Base-by-base conservation (phyloP, 257 asterid genomes). In the Euphrasia confusa region DNA sequence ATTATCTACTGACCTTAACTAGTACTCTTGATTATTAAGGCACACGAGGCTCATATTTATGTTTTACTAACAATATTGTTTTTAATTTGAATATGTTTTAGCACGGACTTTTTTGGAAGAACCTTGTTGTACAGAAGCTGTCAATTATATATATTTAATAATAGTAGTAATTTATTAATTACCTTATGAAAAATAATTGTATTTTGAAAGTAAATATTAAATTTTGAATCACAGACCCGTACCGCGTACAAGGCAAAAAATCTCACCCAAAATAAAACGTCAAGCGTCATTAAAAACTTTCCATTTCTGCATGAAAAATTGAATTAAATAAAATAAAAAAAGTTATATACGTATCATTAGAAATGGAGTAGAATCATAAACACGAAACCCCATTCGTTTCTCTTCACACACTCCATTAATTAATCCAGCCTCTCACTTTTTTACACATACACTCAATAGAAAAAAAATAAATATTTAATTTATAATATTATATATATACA, bases 361-460 rank as follows among this genome's bases (percentile, higher is more conserved):
- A 32, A 32, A 4, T 32, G 49, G 17, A 45, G 17, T 6, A n/a
- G 26, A 49, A 14, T 49, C 9, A 44, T 15, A 35, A 35, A 35
- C 11, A 45, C 24, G 18, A 1, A 54, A 14, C 14, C 50, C 48
- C 33, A 65, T 71, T 69, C 82, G 71, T 79, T 82, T 70, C 83
- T 61, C 78, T 64, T 55, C 78, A 60, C 57, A 54, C 81, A 77
- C 81, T 77, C 79, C 68, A 81, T 61, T 44, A 55, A 44, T 53
- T 56, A 30, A 30, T 56, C 21, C 1, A 11, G 14, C 26, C 21
- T 14, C 15, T 0, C 15, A 42, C 39, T 53, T 37, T 54, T 52
- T 52, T 15, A 1, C 10, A 5, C 1, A 4, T 2, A 14, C 55
- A n/a, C 8, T 4, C 13, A 49, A 4, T 4, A 14, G 15, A 49